These are phyloP conservation scores for Nakazawaea ishiwadae DNA, from an alignment of 805 yeast species.

Conservation along the genomic window DNA sequence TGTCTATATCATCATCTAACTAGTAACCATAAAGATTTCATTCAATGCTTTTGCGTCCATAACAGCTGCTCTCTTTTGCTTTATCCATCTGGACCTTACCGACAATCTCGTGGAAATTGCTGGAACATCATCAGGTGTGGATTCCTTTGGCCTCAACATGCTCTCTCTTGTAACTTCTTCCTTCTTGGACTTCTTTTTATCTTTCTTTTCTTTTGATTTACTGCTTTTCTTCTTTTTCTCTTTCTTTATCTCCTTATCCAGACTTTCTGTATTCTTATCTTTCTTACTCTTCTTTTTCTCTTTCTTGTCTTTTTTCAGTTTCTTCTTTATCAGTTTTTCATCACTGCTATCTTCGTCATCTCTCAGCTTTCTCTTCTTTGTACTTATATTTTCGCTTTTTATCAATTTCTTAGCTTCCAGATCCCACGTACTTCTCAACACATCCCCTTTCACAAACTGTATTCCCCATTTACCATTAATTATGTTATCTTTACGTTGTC, in stretches of 20 bases:
- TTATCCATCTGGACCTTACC: conserved; percentile 82
- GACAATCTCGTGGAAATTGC: conserved; percentile 54
- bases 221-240: conserved; percentile 15
- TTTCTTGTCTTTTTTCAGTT: conserved; percentile 20
- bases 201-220: conserved; percentile 23
- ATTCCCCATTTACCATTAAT: conserved; percentile 88
- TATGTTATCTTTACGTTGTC: conserved; percentile 62
- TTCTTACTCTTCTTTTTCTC: conserved; percentile 16
- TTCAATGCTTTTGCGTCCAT: conserved; percentile 85
- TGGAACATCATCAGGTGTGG: conserved; percentile 19
- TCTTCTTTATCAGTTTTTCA: conserved; percentile 15
- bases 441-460: conserved; percentile 81
- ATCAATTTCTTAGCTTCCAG: conserved; percentile 38
- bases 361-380: conserved; percentile 22
- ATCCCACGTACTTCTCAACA: conserved; percentile 81
- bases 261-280: conserved; percentile 19
- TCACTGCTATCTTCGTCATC: conserved; percentile 22
- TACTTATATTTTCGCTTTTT: conserved; percentile 20
- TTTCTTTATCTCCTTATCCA: conserved; percentile 16
- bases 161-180: conserved; percentile 33
- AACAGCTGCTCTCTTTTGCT: conserved; percentile 86
- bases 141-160: conserved; percentile 34
- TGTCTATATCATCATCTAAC: conserved; percentile 17
- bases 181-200: conserved; percentile 19
- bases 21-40: conserved; percentile 87